Evolutionary conservation across 305 asterid genomes (phyloP).

Genomic region (Andrographis paniculata): DNA sequence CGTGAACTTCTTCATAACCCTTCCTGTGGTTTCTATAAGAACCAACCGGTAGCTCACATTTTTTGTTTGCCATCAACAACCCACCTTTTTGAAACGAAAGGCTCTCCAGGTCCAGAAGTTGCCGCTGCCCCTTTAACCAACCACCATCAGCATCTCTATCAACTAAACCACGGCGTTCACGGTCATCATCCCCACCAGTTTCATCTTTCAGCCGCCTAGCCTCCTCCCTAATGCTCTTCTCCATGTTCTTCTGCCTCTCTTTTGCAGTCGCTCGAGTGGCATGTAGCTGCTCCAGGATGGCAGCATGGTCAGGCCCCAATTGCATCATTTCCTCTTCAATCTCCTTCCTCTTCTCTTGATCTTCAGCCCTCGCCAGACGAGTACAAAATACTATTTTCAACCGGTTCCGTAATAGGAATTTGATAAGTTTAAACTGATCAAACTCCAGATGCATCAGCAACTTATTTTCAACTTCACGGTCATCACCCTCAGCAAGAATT

Average conservation of each 20-base stretch:
- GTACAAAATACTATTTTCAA: constrained; percentile 92
- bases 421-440: constrained; percentile 71
- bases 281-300: constrained; percentile 85
- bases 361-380: constrained; percentile 87
- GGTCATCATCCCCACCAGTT: constrained; percentile 50
- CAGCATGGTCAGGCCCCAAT: constrained; percentile 59
- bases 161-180: constrained; percentile 32
- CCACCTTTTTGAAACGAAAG: constrained; percentile 79
- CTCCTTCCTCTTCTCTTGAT: constrained; percentile 52
- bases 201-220: constrained; percentile 78
- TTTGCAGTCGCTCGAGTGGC: constrained; percentile 90
- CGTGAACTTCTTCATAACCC: constrained; percentile 93
- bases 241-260: constrained; percentile 85
- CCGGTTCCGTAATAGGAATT: constrained; percentile 62
- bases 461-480: constrained; percentile 80
- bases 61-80: constrained; percentile 63
- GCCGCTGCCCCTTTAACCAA: constrained; percentile 77
- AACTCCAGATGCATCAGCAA: constrained; percentile 74
- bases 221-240: constrained; percentile 88
- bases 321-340: constrained; percentile 86
- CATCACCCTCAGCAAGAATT: constrained; percentile 88
- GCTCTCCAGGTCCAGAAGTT: constrained; percentile 74
- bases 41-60: constrained; percentile 74
- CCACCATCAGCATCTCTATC: constrained; percentile 83
- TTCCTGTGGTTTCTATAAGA: constrained; percentile 57